These are phyloP conservation scores for Solanum appendiculatum DNA, from an alignment of 257 asterid genomes.

Conservation along the genomic window DNA sequence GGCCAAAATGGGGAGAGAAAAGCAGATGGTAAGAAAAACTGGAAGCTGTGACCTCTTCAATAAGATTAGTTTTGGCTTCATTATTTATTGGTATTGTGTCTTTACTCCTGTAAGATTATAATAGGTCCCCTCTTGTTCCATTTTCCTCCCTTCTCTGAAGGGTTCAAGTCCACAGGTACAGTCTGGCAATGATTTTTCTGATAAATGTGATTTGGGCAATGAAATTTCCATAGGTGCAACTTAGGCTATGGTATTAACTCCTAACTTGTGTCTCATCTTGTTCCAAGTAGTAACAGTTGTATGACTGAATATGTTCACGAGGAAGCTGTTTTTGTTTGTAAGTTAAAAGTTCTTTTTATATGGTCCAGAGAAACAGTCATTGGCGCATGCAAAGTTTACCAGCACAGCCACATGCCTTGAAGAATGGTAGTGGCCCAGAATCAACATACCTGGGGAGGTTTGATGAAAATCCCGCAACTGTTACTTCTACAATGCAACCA, in stretches of 20 bases:
- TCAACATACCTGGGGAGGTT: slow-evolving; percentile 40
- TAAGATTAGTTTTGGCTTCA: neutral
- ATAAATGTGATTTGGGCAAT: neutral
- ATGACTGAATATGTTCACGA: neutral
- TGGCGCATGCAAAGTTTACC: slow-evolving; percentile 62
- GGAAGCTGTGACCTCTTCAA: neutral
- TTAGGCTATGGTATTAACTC: neutral
- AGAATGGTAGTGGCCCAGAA: slow-evolving; percentile 39
- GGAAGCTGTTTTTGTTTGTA: neutral
- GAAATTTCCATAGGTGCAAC: neutral
- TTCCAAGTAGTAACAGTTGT: neutral
- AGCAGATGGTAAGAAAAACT: neutral
- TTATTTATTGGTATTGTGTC: neutral
- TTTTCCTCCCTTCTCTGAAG: neutral
- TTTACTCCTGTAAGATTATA: neutral
- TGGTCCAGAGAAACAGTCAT: slow-evolving; percentile 75
- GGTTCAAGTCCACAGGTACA: neutral
- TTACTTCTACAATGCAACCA: slow-evolving; percentile 36
- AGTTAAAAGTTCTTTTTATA: slow-evolving; percentile 2
- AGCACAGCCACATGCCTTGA: slow-evolving; percentile 44
- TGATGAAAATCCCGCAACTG: slow-evolving; percentile 39
- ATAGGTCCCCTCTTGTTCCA: neutral
- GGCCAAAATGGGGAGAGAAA: neutral
- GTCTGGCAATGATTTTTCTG: neutral
- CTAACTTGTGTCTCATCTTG: neutral